A percentile compares a stretch with the other conserved stretches of the same genome.
These are phyloP conservation scores for Lactarius vividus DNA, from an alignment of 768 basidiomycete genomes.

Conservation along the genomic window DNA sequence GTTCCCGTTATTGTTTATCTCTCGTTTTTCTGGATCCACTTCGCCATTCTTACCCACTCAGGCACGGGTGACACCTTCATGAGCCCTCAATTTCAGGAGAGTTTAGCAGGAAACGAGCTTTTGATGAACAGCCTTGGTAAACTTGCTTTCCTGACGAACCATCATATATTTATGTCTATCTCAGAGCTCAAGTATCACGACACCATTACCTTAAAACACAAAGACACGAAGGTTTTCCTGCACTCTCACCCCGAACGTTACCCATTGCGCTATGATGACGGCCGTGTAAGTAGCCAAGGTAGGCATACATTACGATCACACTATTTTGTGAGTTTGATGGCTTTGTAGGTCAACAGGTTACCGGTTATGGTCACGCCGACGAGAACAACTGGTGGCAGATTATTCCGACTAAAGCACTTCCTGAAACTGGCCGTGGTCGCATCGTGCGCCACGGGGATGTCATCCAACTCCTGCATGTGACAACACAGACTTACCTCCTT, in stretches of 20 bases:
- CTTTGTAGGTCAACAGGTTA: constrained; percentile 83
- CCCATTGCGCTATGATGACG: constrained; percentile 92
- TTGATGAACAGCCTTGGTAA: constrained; percentile 87
- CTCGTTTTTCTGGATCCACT: constrained; percentile 95
- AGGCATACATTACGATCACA: neutral
- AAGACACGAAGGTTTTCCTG: constrained; percentile 88
- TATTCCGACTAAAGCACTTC: constrained; percentile 91
- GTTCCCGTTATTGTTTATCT: constrained; percentile 91
- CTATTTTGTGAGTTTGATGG: constrained; percentile 6
- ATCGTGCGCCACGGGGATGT: constrained; percentile 88
- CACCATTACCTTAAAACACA: constrained; percentile 82
- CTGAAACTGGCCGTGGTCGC: constrained; percentile 89
- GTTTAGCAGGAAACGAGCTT: constrained; percentile 87
- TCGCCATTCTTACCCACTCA: constrained; percentile 80
- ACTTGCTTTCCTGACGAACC: constrained; percentile 26
- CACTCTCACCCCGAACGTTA: constrained; percentile 93
- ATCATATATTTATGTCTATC: constrained; percentile 6
- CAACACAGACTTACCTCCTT: constrained; percentile 77
- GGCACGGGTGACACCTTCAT: constrained; percentile 96
- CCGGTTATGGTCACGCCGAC: constrained; percentile 92
- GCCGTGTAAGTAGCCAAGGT: constrained; percentile 93
- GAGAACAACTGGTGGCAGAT: constrained; percentile 96
- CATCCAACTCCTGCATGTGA: constrained; percentile 84
- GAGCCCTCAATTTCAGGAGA: constrained; percentile 98
- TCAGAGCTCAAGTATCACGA: constrained; percentile 94